phyloP scores from a whole-genome alignment of 495 filamentous ascomycete species.

The Polyplosphaeria fusca region DNA sequence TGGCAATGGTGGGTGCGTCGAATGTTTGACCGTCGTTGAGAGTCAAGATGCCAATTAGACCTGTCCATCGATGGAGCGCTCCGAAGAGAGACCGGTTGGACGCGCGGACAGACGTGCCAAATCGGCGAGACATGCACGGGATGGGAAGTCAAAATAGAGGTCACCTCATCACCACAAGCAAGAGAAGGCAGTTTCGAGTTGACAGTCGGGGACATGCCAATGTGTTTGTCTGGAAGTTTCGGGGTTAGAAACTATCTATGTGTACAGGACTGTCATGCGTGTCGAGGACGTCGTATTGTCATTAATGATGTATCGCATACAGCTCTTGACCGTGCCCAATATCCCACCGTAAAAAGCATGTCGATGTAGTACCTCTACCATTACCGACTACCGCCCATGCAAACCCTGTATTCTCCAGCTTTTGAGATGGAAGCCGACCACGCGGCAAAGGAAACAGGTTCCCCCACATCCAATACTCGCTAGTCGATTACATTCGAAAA shows the following conservation, averaged over 20 bases:
- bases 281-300: not conserved
- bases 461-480: slow-evolving; percentile 4
- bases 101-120: too few relatives aligned
- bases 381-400: not conserved
- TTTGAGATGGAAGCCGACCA: slow-evolving; percentile 12
- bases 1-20: too few relatives aligned
- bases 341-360: not conserved
- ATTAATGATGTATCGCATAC: slow-evolving; percentile 24
- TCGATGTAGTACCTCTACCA: not conserved
- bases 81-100: too few relatives aligned
- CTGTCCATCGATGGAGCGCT: too few relatives aligned
- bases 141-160: too few relatives aligned
- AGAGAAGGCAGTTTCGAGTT: too few relatives aligned
- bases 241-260: slow-evolving; percentile 9
- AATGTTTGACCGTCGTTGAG: too few relatives aligned
- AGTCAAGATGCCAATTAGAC: too few relatives aligned
- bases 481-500: slow-evolving; percentile 7
- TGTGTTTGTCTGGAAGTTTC: too few relatives aligned
- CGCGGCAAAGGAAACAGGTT: slow-evolving; percentile 5
- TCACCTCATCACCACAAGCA: too few relatives aligned
- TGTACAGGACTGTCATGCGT: slow-evolving; percentile 23
- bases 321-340: not conserved
- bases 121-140: too few relatives aligned
- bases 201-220: too few relatives aligned
- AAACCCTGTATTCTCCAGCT: slow-evolving; percentile 8